Evolutionary conservation across 148 eudicot genomes (phyloP).

Genomic region (Nepenthes gracilis): DNA sequence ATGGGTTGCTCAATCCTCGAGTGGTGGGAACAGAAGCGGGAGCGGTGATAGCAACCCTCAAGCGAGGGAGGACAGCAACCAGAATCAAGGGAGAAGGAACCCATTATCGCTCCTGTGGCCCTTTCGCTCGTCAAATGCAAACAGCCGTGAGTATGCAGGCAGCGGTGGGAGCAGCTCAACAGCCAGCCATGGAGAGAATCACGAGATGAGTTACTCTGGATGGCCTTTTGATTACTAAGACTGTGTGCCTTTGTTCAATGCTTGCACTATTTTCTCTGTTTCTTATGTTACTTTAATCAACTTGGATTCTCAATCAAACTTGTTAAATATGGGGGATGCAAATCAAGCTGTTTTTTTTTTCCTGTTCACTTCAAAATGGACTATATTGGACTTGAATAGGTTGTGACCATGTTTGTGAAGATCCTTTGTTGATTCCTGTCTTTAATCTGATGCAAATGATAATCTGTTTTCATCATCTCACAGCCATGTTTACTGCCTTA

Average conservation of each 20-base stretch:
- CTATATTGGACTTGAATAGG: too few species aligned
- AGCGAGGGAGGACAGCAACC: slow-evolving; percentile 26
- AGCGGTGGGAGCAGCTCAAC: slow-evolving; percentile 29
- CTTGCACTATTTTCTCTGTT: slow-evolving; percentile 10
- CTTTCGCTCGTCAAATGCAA: slow-evolving; percentile 47
- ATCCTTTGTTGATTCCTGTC: too few species aligned
- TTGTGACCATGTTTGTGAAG: too few species aligned
- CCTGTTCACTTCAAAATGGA: too few species aligned
- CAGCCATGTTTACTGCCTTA: too few species aligned
- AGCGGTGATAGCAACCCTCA: slow-evolving; percentile 15
- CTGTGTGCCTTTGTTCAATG: slow-evolving; percentile 7
- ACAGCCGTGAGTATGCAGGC: slow-evolving; percentile 24
- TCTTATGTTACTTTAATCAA: slow-evolving; percentile 9
- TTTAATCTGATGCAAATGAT: too few species aligned
- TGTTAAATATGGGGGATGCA: slow-evolving; percentile 19
- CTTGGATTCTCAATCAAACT: slow-evolving; percentile 15
- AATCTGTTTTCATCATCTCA: too few species aligned
- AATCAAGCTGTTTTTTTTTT: too few species aligned
- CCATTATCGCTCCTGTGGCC: slow-evolving; percentile 72
- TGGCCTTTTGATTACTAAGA: slow-evolving; percentile 63
- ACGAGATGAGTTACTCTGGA: slow-evolving; percentile 37
- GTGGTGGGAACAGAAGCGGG: slow-evolving; percentile 19
- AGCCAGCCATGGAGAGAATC: slow-evolving; percentile 32
- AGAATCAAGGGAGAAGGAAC: slow-evolving; percentile 48
- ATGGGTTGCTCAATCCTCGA: slow-evolving; percentile 17